Evolutionary conservation across 805 yeast species (phyloP), one percentile per base, ranked within the genome.

Genomic region (Blastobotrys chiropterorum): DNA sequence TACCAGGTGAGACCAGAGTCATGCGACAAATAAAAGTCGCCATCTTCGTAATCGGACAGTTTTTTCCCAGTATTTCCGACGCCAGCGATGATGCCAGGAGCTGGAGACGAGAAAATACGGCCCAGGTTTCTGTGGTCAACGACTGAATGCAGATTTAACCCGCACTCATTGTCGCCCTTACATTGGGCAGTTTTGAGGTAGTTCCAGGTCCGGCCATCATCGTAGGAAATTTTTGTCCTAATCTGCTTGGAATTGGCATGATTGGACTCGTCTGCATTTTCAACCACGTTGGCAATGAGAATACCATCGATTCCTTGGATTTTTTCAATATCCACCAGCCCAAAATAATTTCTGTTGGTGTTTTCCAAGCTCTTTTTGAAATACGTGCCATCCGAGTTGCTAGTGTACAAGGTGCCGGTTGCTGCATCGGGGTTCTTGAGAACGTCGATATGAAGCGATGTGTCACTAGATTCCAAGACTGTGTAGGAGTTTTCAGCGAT

Each of bases 1-100:
- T 68, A 66, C 96, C 96, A 88, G 0, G 84, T 70, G n/a, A 73
- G 61, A 22, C 96, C 96, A 21, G 87, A 90, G 69, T 88, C 89
- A 52, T 84, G 70, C 0, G 95, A 85, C 5, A 86, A 63, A 63
- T 72, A 89, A 1, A 94, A 80, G 48, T 69, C 69, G 42, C 72
- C 62, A 14, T 66, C 60, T 2, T 59, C 66, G 45, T 63, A 65
- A 30, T 44, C 48, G 8, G 42, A 38, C 34, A 68, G 56, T 13
- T 53, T 50, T 5, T 53, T 41, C 4, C 75, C 75, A 3, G 66
- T 62, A 47, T 70, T 67, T 51, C 78, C 79, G 43, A 73, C 67
- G 52, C 74, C 79, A 7, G 76, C 59, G 11, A 76, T 47, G 21
- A 76, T 56, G 46, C 80, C 80, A 1, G 79, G 77, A 30, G 72